Evolutionary conservation across 1,284 basidiomycete species (phyloP), one percentile per base, ranked within the genome.

Genomic region (Apiotrichum domesticum): DNA sequence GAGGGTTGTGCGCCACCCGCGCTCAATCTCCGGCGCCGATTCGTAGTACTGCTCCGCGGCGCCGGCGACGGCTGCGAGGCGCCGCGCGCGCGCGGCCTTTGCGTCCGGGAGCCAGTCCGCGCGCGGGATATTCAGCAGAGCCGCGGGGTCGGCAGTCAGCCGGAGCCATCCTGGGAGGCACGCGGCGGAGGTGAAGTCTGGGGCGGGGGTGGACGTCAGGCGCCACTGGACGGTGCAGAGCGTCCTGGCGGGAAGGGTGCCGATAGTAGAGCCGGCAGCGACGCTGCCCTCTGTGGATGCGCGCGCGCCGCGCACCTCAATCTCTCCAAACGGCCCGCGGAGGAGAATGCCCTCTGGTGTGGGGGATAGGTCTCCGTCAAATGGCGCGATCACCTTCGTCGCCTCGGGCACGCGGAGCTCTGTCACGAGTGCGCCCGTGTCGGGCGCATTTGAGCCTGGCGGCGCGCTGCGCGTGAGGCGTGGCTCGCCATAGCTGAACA

Each of bases 11-110:
- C 57, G 52, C 53, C 53, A 58, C 9, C 57, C 57, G 40, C 57
- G 57, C 46, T 55, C 57, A 8, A 58, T 58, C 35, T 43, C 35
- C 1, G 57, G 57, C 21, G 57, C 35, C 8, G 9, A 4, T 39
- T 54, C 53, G 37, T 55, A 58, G 50, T 48, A 58, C 10, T 48
- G 39, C 35, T 58, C 57, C 5, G 57, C 57, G 13, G 57, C 57
- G 46, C 49, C 41, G 10, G 53, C 39, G 6, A 55, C 45, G 2
- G 50, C 57, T 2, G 14, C 35, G 6, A 15, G 8, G 15, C 57
- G 53, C 1, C 42, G 46, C 32, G 6, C 46, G 0, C 50, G 57
- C 35, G 42, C 40, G 6, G 5, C 9, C 29, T 4, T 35, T 1
- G 42, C 35, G 49, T 54, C 49, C 1, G 46, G 29, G 6, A 58